A percentile compares a stretch with the other conserved stretches of the same genome.
phyloP scores from a whole-genome alignment of 225 moss, liverwort and hornwort genomes.

The Neckera pumila region DNA sequence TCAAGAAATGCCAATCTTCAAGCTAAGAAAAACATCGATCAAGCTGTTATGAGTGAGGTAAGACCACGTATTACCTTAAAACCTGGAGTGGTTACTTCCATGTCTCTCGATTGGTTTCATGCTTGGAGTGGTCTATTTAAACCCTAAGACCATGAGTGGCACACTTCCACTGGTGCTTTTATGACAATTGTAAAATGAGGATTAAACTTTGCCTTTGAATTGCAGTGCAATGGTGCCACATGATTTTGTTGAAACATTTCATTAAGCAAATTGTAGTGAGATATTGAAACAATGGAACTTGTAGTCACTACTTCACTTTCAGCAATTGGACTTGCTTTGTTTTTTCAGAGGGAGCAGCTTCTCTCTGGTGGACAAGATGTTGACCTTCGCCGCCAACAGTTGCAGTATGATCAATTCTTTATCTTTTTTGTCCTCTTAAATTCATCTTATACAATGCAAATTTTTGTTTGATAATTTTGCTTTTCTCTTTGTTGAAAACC shows the following conservation, averaged over 20 bases:
- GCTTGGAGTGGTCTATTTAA: neutral
- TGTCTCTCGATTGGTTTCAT: neutral
- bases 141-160: neutral
- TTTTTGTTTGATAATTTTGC: neutral
- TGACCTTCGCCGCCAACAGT: slow-evolving; percentile 64
- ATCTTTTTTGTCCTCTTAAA: neutral
- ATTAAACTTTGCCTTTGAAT: neutral
- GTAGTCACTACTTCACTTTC: neutral
- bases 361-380: slow-evolving; percentile 83
- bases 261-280: neutral
- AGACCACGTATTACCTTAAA: neutral
- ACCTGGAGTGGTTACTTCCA: neutral
- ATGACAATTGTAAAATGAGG: neutral
- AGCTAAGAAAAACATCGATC: slow-evolving; percentile 79
- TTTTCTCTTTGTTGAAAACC: neutral
- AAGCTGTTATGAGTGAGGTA: slow-evolving; percentile 77
- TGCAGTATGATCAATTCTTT: slow-evolving; percentile 50
- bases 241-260: neutral
- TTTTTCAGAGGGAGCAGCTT: slow-evolving; percentile 75
- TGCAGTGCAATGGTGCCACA: neutral
- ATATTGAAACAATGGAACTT: neutral
- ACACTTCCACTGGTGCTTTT: neutral
- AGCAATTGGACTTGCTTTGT: neutral
- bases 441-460: neutral
- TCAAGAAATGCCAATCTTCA: slow-evolving; percentile 77